phyloP scores from a whole-genome alignment of 148 eudicot genomes.

The Rhododendron vialii region DNA sequence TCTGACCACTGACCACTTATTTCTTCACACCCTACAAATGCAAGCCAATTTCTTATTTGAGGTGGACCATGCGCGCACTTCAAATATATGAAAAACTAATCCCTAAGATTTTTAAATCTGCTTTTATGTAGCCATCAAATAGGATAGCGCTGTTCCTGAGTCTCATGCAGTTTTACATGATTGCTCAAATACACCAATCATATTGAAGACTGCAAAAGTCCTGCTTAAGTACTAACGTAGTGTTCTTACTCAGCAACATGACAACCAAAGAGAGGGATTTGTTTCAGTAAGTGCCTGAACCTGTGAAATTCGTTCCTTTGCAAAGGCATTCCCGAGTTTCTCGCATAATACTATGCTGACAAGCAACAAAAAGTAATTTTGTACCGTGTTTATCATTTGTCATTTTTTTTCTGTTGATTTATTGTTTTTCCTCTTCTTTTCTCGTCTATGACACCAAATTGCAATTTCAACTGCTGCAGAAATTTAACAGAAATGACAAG shows the following conservation, averaged over 20 bases:
- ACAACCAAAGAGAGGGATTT: not conserved
- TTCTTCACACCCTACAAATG: not conserved
- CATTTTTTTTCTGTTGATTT: not conserved
- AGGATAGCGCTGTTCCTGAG: not conserved
- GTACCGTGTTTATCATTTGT: not conserved
- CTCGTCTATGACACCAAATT: not conserved
- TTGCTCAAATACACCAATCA: not conserved
- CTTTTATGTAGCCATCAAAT: not conserved
- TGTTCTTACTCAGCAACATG: not conserved
- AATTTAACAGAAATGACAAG: not conserved
- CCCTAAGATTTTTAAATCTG: not conserved
- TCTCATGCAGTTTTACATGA: not conserved
- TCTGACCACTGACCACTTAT: not conserved
- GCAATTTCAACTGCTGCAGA: conserved; percentile 3
- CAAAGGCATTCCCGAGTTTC: not conserved
- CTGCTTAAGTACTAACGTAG: not conserved
- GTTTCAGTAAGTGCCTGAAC: not conserved
- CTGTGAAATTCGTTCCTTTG: not conserved
- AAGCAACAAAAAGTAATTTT: not conserved
- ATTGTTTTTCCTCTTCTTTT: not conserved
- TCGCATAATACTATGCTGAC: not conserved
- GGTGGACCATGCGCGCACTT: not conserved
- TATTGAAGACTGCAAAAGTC: not conserved
- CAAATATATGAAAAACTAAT: not conserved
- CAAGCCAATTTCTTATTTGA: not conserved